Evolutionary conservation across 805 yeast genomes (phyloP).

Genomic region (Alloascoidea hylecoeti): DNA sequence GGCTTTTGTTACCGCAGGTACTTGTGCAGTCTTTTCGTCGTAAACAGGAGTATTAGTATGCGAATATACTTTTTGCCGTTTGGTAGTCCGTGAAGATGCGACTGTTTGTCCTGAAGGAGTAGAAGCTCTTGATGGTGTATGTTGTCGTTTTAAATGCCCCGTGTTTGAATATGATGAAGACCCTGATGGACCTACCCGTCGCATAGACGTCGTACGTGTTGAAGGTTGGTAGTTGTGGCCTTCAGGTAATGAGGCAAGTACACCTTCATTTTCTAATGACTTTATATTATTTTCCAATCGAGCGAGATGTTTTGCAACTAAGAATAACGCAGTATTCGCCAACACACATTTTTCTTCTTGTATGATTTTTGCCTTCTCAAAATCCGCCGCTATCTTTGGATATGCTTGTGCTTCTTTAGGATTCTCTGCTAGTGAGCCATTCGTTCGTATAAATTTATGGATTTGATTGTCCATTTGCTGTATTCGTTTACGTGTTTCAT

Average conservation of each 20-base stretch:
- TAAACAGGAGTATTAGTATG: not conserved
- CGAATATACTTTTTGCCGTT: conserved; percentile 8
- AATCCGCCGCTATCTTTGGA: conserved; percentile 55
- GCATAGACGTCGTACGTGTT: conserved; percentile 1
- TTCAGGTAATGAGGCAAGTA: conserved; percentile 33
- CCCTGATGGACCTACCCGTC: conserved; percentile 3
- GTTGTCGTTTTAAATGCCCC: conserved; percentile 2
- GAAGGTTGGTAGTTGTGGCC: conserved; percentile 5
- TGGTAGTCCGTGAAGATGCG: conserved; percentile 7
- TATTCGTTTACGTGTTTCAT: conserved; percentile 52
- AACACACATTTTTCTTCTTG: conserved; percentile 70
- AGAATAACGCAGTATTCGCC: conserved; percentile 72
- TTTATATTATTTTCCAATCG: conserved; percentile 65
- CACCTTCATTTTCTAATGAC: conserved; percentile 68
- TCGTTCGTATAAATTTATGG: conserved; percentile 68
- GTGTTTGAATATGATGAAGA: conserved; percentile 2
- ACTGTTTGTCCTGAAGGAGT: conserved; percentile 3
- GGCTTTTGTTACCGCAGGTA: too few relatives aligned
- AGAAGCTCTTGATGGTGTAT: conserved; percentile 8
- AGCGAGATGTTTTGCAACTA: conserved; percentile 61
- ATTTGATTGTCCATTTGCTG: conserved; percentile 64
- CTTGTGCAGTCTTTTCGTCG: not conserved
- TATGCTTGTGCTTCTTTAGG: conserved; percentile 66
- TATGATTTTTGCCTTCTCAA: conserved; percentile 38
- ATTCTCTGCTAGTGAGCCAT: conserved; percentile 69